Conservation (phyloP, 169 alveolate species). For the Plasmodium reichenowi region DNA sequence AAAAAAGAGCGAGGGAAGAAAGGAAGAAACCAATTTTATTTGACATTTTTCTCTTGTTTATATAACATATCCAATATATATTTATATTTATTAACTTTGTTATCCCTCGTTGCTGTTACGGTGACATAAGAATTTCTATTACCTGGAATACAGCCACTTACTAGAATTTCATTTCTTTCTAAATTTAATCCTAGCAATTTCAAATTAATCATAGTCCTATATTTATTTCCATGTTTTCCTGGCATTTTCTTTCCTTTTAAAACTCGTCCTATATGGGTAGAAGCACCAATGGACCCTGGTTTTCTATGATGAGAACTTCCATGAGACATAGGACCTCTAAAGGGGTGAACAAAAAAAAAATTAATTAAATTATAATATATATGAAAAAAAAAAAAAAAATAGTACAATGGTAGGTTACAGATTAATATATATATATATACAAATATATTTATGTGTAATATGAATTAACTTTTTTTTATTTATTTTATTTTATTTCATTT, state of each 20-base stretch:
- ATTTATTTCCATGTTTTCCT: conserved; percentile 92
- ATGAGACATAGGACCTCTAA: conserved; percentile 93
- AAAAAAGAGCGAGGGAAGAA: neutral
- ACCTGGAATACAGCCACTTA: conserved; percentile 96
- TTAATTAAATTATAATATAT: neutral
- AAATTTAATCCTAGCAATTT: conserved; percentile 93
- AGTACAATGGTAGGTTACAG: neutral
- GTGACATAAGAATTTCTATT: conserved; percentile 89
- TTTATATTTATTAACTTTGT: conserved; percentile 66
- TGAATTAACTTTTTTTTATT: too few relatives aligned
- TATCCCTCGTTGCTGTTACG: conserved; percentile 82
- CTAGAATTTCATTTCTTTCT: conserved; percentile 89
- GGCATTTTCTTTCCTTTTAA: conserved; percentile 96
- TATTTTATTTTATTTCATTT: too few relatives aligned
- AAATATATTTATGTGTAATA: too few relatives aligned
- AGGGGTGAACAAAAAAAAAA: neutral
- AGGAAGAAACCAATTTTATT: conserved; percentile 1
- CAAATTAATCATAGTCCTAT: conserved; percentile 86
- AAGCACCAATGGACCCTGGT: conserved; percentile 95
- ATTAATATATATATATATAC: too few relatives aligned
- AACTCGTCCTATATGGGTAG: conserved; percentile 95
- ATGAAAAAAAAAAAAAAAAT: neutral
- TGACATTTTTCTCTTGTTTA: conserved; percentile 68
- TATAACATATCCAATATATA: conserved; percentile 69
- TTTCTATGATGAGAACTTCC: conserved; percentile 95